Percentiles rank a stretch among this genome's conserved stretches.
phyloP scores from a whole-genome alignment of 176 grass and related monocot species.

The Oryza punctata region DNA sequence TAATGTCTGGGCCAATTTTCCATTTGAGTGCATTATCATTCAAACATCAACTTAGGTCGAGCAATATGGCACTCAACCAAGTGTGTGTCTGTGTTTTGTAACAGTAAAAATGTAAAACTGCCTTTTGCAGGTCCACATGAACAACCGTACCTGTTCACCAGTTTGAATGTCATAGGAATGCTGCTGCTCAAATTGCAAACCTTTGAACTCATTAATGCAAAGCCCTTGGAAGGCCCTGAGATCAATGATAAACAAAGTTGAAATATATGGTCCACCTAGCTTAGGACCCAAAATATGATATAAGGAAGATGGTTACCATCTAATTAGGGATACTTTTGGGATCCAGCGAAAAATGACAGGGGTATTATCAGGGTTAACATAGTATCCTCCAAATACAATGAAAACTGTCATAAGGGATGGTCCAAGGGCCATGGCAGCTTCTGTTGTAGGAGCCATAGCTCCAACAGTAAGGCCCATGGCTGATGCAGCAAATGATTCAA shows the following conservation, averaged over 20 bases:
- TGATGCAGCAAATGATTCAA: conserved; percentile 92
- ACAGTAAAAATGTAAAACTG: background rate
- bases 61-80: background rate
- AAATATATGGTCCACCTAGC: background rate
- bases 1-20: background rate
- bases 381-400: conserved; percentile 97
- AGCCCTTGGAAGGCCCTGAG: conserved; percentile 95
- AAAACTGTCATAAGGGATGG: conserved; percentile 98
- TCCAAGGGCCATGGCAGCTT: conserved; percentile 96
- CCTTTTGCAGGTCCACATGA: conserved; percentile 9
- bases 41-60: background rate
- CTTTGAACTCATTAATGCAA: conserved; percentile 92
- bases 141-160: conserved; percentile 79
- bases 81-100: background rate
- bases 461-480: conserved; percentile 97
- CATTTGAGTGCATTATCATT: background rate
- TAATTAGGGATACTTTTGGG: conserved; percentile 82
- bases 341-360: conserved; percentile 90
- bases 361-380: conserved; percentile 92
- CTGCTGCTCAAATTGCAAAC: conserved; percentile 83
- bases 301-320: conserved; percentile 66
- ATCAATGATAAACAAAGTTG: background rate
- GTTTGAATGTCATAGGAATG: conserved; percentile 84
- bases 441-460: conserved; percentile 88
- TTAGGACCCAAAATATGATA: background rate